phyloP scores from a whole-genome alignment of 208 protist genomes.

The Leishmania tropica region DNA sequence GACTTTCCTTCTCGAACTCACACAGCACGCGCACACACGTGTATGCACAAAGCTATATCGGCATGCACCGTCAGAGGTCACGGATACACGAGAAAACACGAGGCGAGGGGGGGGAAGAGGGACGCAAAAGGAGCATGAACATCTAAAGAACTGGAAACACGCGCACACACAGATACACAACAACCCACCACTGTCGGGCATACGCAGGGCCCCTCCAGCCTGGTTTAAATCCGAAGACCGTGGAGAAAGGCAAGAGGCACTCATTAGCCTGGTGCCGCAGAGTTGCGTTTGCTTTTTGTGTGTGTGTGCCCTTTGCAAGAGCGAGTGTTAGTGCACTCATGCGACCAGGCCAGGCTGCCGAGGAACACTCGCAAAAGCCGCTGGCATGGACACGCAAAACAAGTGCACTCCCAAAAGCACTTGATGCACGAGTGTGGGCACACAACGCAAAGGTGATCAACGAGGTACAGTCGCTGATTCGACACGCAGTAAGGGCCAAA shows the following conservation, averaged over 20 bases:
- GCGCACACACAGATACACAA: background rate
- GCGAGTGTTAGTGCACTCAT: background rate
- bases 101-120: constrained; percentile 11
- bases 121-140: background rate
- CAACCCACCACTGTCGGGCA: background rate
- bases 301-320: background rate
- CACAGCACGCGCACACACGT: background rate
- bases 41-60: background rate
- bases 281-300: background rate
- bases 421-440: background rate
- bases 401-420: background rate
- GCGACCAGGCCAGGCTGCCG: background rate
- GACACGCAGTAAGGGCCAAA: background rate
- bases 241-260: background rate
- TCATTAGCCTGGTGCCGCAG: background rate
- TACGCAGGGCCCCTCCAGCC: background rate
- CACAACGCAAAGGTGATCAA: background rate
- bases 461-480: background rate
- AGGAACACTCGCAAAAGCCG: background rate
- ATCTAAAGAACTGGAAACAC: background rate
- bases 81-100: background rate
- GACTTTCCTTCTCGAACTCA: background rate
- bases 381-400: background rate
- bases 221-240: background rate
- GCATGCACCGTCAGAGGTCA: background rate